Evolutionary conservation across 805 yeast species (phyloP).

Genomic region (Saturnispora sekii): DNA sequence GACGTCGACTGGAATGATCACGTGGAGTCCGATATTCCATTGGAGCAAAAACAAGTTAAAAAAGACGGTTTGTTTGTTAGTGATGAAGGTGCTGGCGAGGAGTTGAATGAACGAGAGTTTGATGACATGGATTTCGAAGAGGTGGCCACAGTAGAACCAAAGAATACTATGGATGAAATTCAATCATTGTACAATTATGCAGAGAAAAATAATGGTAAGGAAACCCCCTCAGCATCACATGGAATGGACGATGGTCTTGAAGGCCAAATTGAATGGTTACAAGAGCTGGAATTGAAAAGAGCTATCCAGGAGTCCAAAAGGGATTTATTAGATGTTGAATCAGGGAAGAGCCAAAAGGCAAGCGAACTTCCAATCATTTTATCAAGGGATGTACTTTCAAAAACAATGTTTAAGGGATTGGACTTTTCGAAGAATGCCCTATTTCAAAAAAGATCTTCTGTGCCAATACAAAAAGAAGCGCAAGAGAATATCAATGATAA

Average conservation of each 20-base stretch:
- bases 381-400: slow-evolving; percentile 16
- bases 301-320: slow-evolving; percentile 41
- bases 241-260: slow-evolving; percentile 11
- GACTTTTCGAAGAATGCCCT: slow-evolving; percentile 3
- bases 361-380: slow-evolving; percentile 17
- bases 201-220: slow-evolving; percentile 14
- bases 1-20: slow-evolving; percentile 9
- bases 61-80: slow-evolving; percentile 3
- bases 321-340: slow-evolving; percentile 28
- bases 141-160: slow-evolving; percentile 3
- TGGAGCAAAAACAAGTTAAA: neutral
- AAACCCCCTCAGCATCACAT: slow-evolving; percentile 18
- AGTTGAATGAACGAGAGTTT: slow-evolving; percentile 29
- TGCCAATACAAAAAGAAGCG: too few species aligned
- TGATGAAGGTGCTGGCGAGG: slow-evolving; percentile 11
- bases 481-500: neutral
- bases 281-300: slow-evolving; percentile 26
- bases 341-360: slow-evolving; percentile 12
- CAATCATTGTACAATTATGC: slow-evolving; percentile 27
- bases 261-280: slow-evolving; percentile 14
- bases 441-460: neutral
- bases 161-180: slow-evolving; percentile 20
- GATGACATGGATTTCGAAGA: slow-evolving; percentile 34
- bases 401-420: slow-evolving; percentile 7
- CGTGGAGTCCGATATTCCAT: neutral